Evolutionary conservation across 768 basidiomycete genomes (phyloP).

Genomic region (Chalciporus chontae): DNA sequence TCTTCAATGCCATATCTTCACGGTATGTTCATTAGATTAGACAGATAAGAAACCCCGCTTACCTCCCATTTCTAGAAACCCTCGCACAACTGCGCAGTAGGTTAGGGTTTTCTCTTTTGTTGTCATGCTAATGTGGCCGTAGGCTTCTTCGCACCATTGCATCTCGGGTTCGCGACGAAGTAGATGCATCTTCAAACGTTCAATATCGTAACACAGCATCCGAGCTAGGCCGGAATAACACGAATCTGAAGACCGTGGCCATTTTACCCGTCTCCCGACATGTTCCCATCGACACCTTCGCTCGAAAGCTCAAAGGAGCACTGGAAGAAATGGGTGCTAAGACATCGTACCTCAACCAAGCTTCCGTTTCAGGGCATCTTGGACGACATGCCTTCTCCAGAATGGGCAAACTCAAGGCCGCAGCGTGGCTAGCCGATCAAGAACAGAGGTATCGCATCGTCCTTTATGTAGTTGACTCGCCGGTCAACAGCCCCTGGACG

Average conservation of each 20-base stretch:
- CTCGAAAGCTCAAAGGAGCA: slow-evolving; percentile 82
- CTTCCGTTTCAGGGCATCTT: slow-evolving; percentile 85
- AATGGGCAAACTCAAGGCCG: slow-evolving; percentile 96
- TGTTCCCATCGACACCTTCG: slow-evolving; percentile 87
- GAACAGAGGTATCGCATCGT: slow-evolving; percentile 93
- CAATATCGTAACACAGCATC: slow-evolving; percentile 49
- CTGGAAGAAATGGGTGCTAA: slow-evolving; percentile 92
- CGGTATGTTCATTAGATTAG: slow-evolving; percentile 42
- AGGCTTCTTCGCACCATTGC: slow-evolving; percentile 88
- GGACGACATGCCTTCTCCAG: slow-evolving; percentile 93
- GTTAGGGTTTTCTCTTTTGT: slow-evolving; percentile 14
- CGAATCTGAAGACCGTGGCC: slow-evolving; percentile 92
- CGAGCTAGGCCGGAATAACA: slow-evolving; percentile 74
- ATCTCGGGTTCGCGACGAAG: slow-evolving; percentile 81
- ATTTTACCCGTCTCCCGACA: slow-evolving; percentile 83
- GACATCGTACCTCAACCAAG: slow-evolving; percentile 91
- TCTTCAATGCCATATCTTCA: slow-evolving; percentile 96
- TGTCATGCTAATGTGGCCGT: slow-evolving; percentile 1
- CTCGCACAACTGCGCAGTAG: slow-evolving; percentile 81
- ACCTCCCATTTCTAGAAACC: slow-evolving; percentile 49
- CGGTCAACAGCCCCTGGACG: slow-evolving; percentile 95
- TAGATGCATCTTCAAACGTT: slow-evolving; percentile 56
- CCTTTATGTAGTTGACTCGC: slow-evolving; percentile 93
- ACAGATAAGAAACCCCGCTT: not conserved
- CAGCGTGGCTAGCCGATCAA: slow-evolving; percentile 89